Evolutionary conservation across 148 eudicot genomes (phyloP), one percentile per base, ranked within the genome.

Genomic region (Camellia sinensis): DNA sequence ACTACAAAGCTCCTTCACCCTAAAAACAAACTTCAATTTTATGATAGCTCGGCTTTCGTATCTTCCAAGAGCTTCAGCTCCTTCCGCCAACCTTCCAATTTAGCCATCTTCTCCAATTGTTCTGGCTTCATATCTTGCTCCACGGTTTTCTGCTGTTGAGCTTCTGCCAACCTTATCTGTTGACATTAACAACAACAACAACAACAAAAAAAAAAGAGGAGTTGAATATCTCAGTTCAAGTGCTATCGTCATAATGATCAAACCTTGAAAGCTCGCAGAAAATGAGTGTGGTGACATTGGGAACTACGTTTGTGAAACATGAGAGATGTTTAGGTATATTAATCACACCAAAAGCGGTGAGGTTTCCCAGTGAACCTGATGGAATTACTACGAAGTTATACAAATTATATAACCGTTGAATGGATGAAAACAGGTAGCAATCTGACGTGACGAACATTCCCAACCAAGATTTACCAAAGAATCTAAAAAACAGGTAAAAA

Each of bases 81-180:
- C 64, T 86, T 82, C 0, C 87, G 94, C 97, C 98, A 95, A 56
- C 87, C 87, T 80, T 92, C 98, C 76, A 95, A 84, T 76, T 93
- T 95, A 22, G 88, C 82, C 43, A 90, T 65, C 84, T 89, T 95
- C 71, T 92, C 97, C 80, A 86, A 61, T 77, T 86, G 97, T 81
- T 95, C 98, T 0, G 93, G 93, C 71, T 90, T 90, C 96, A 91
- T 77, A 60, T 88, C 91, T 72, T 91, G 78, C 61, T 86, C 83
- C 50, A 62, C 78, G 17, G 80, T 80, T 85, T 92, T 94, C 77
- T 90, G 88, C 80, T 87, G 83, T 61, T 86, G 96, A 41, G 92
- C 96, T 86, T 93, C 97, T 40, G 97, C 82, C 67, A 92, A 90
- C 81, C 98, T 91, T 81, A 95, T 90, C 98, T 95, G 91, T 65